Conservation (phyloP, 768 basidiomycete species). For the Solioccasus polychromus region DNA sequence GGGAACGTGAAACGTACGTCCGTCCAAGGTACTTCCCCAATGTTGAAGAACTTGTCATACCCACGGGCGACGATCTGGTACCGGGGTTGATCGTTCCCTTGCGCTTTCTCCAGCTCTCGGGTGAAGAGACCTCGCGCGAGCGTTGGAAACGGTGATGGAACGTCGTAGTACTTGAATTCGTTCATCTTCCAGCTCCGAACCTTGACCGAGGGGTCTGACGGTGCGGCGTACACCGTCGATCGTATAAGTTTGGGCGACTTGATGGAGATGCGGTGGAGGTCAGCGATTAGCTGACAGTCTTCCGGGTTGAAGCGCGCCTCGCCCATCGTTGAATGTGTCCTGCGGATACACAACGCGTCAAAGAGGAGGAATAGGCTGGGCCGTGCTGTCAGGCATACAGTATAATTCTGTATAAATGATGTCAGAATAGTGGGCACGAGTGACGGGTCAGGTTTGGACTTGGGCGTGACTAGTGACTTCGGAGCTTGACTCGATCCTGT, state of each 20-base stretch:
- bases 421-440: constrained; percentile 6
- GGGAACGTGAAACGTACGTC: constrained; percentile 51
- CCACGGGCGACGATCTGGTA: constrained; percentile 80
- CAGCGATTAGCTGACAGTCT: constrained; percentile 60
- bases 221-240: constrained; percentile 52
- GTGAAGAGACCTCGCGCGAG: constrained; percentile 93
- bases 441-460: neutral
- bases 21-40: constrained; percentile 94
- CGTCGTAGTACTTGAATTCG: constrained; percentile 89
- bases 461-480: constrained; percentile 8
- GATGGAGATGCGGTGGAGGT: constrained; percentile 50
- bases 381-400: constrained; percentile 11
- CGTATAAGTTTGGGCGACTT: constrained; percentile 64
- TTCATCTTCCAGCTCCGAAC: constrained; percentile 97
- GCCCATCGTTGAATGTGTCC: neutral
- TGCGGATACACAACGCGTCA: constrained; percentile 4
- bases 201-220: constrained; percentile 50
- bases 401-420: constrained; percentile 3
- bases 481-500: too few species aligned
- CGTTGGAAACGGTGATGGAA: constrained; percentile 91
- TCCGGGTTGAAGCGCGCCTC: constrained; percentile 26
- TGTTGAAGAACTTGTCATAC: constrained; percentile 99
- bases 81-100: constrained; percentile 32
- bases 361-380: neutral
- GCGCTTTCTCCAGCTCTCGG: constrained; percentile 38